Evolutionary conservation across 768 basidiomycete species (phyloP).

Genomic region (Mycena amicta): DNA sequence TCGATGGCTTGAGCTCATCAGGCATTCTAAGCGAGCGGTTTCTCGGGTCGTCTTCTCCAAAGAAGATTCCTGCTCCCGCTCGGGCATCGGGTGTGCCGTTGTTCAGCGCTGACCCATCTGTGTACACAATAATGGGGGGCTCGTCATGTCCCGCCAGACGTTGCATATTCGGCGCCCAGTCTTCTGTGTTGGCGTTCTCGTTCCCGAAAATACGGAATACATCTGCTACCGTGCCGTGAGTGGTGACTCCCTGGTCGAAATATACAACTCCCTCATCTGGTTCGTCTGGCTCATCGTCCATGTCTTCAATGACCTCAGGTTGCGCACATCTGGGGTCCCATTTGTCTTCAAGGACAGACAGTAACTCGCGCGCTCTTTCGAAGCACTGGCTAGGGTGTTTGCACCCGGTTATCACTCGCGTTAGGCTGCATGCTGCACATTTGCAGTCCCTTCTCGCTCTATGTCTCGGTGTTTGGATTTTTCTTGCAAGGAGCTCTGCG

Average conservation of each 20-base stretch:
- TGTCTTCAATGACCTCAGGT: not conserved
- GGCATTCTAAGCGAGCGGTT: slow-evolving; percentile 22
- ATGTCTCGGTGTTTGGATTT: not conserved
- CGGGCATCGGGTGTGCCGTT: slow-evolving; percentile 22
- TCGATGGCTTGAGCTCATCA: slow-evolving; percentile 17
- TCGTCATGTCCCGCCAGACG: not conserved
- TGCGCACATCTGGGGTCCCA: not conserved
- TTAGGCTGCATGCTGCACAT: not conserved
- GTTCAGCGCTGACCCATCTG: slow-evolving; percentile 28
- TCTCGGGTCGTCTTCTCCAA: slow-evolving; percentile 10
- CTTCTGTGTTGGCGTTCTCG: not conserved
- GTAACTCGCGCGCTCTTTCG: not conserved
- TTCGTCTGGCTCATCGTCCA: not conserved
- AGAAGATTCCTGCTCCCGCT: slow-evolving; percentile 26
- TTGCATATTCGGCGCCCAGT: not conserved
- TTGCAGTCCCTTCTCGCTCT: not conserved
- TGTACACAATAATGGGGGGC: slow-evolving; percentile 19
- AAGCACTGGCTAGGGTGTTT: not conserved
- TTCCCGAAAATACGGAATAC: not conserved
- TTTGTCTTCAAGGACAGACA: not conserved
- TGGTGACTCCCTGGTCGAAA: not conserved
- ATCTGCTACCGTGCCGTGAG: not conserved
- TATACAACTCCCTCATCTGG: not conserved
- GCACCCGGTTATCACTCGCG: not conserved
- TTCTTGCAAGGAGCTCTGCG: not conserved